Base-by-base conservation (phyloP, 345 rosid species). In the Euphorbia tirucalli region DNA sequence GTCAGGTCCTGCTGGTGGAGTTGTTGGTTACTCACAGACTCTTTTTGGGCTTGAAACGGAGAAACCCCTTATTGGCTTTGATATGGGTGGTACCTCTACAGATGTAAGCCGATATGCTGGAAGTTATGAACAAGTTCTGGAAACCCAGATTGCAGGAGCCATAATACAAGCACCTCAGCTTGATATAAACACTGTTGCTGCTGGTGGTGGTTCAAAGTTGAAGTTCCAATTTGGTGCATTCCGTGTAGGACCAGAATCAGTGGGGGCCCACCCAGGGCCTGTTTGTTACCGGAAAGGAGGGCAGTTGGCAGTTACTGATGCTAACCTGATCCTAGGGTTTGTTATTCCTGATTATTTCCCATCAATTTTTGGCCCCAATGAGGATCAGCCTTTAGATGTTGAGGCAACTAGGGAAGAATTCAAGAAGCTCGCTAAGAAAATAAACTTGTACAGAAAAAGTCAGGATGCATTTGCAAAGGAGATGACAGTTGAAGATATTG, bases 1-100 rank as follows among this genome's bases (percentile, higher is more conserved):
- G 46, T 92, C 98, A 0, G 98, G 98, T 65, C 98, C 98, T 62
- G 97, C 98, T 13, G 98, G 98, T 27, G 98, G 98, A 31, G 98
- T 94, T 77, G 97, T 94, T 75, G 98, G 98, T 78, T 94, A 92
- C 82, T 90, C 97, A 0, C 96, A 89, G 78, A 90, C 97, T 15
- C 93, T 94, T 27, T 94, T 88, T 72, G 89, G 92, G 70, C 91
- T 89, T 65, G 97, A 94, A 84, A 92, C 97, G 19, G 92, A 88
- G 67, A 90, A 94, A 80, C 96, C 97, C 16, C 89, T 92, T 52
- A 94, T 94, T 79, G 98, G 98, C 32, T 94, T 94, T 61, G 98
- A 92, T 79, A 94, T 94, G 98, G 98, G 97, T 55, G 98, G 98
- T 66, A 94, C 98, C 4, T 94, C 98, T 4, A 92, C 98, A 0